These are phyloP conservation scores for Capsella bursapastoris DNA, from an alignment of 345 rosid species.

Conservation along the genomic window DNA sequence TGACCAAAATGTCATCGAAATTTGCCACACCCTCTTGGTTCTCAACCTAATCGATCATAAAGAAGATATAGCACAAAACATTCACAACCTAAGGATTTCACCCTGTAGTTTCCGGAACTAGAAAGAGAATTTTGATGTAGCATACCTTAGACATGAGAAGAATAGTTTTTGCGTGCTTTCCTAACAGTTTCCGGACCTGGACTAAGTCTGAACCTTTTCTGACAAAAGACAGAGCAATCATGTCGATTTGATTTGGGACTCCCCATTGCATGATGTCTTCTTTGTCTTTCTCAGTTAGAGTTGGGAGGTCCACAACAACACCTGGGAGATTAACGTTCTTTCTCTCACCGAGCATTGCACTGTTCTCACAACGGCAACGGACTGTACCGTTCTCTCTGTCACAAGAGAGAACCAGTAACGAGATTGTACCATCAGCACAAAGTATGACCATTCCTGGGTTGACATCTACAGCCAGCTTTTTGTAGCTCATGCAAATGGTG, in stretches of 20 bases:
- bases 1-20: conserved; percentile 85
- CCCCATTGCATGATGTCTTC: conserved; percentile 96
- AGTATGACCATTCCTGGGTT: conserved; percentile 90
- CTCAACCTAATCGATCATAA: conserved; percentile 65
- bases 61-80: conserved; percentile 3
- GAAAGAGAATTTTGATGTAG: conserved; percentile 8
- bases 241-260: conserved; percentile 86
- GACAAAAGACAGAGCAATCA: conserved; percentile 97
- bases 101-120: not conserved
- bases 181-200: conserved; percentile 84
- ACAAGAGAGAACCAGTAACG: conserved; percentile 80
- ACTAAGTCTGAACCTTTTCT: conserved; percentile 93
- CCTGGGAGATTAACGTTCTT: conserved; percentile 99
- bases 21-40: conserved; percentile 99
- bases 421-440: conserved; percentile 95
- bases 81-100: conserved; percentile 1
- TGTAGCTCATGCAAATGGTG: conserved; percentile 90
- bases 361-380: conserved; percentile 82
- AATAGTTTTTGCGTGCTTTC: conserved; percentile 75
- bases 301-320: conserved; percentile 96
- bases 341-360: conserved; percentile 95
- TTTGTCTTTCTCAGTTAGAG: conserved; percentile 95
- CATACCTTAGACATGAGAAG: conserved; percentile 98
- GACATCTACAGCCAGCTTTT: conserved; percentile 81
- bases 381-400: conserved; percentile 73